Percentiles rank a stretch among this genome's conserved stretches.
phyloP scores from a whole-genome alignment of 331 rosid genomes.

The Pyracantha coccinea region DNA sequence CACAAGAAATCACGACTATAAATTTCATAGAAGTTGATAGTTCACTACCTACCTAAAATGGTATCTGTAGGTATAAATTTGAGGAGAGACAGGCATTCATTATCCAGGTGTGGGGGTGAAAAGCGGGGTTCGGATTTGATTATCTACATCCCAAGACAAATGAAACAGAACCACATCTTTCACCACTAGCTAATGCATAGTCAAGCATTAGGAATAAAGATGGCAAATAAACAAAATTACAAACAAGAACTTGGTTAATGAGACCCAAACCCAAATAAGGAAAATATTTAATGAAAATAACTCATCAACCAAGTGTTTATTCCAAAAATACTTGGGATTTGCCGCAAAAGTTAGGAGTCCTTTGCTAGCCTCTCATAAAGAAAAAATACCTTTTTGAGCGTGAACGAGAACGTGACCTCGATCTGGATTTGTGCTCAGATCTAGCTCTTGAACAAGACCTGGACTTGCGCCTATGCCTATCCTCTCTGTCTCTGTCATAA shows the following conservation, averaged over 20 bases:
- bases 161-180: too few relatives aligned
- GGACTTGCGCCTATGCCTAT: slow-evolving; percentile 58
- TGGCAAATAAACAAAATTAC: not conserved
- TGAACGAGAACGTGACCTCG: slow-evolving; percentile 82
- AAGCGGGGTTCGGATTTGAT: too few relatives aligned
- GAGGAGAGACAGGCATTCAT: too few relatives aligned
- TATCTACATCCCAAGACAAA: too few relatives aligned
- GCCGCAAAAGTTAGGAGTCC: not conserved
- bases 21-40: not conserved
- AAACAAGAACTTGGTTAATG: not conserved
- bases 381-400: slow-evolving; percentile 83
- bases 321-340: not conserved
- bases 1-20: not conserved
- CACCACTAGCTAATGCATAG: not conserved
- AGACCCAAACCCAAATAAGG: not conserved
- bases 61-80: not conserved
- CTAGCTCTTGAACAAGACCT: slow-evolving; percentile 50
- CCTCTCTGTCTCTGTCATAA: slow-evolving; percentile 67
- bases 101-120: too few relatives aligned
- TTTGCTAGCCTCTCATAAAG: not conserved
- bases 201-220: not conserved
- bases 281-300: not conserved
- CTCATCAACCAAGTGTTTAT: not conserved
- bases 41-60: not conserved
- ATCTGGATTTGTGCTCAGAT: slow-evolving; percentile 57